Evolutionary conservation across 2,329 filamentous ascomycete genomes (phyloP).

Genomic region (Xylariaceae sp.): DNA sequence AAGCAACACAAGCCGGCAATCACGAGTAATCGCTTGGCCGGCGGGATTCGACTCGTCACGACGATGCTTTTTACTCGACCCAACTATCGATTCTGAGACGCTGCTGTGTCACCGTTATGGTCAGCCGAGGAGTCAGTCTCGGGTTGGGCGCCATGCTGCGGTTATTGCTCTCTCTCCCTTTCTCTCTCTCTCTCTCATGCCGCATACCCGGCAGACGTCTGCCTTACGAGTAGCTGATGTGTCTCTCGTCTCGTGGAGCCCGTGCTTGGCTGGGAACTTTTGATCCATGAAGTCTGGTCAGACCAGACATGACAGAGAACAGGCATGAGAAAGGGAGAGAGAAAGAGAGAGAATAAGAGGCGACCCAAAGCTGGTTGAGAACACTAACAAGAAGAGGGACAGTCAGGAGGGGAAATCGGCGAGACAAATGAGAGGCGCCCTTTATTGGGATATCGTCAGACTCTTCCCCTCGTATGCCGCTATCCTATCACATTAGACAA

Average conservation of each 20-base stretch:
- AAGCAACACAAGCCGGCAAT: slow-evolving; percentile 3
- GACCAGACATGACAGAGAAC: not conserved
- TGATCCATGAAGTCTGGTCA: not conserved
- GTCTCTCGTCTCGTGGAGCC: not conserved
- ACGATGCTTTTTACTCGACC: not conserved
- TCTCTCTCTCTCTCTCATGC: not conserved
- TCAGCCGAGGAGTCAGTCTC: slow-evolving; percentile 1
- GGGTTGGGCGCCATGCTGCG: not conserved
- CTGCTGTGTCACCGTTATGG: slow-evolving; percentile 4
- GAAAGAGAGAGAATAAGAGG: too few species aligned
- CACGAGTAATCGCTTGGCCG: not conserved
- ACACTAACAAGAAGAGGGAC: not conserved
- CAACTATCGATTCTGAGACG: not conserved
- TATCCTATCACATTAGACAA: too few species aligned
- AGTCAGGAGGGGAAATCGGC: not conserved
- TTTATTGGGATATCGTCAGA: not conserved
- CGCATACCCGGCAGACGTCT: not conserved
- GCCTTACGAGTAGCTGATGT: not conserved
- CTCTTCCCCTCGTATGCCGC: too few species aligned
- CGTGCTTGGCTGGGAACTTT: not conserved
- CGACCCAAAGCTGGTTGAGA: not conserved
- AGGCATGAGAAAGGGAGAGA: not conserved
- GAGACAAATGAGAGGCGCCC: not conserved
- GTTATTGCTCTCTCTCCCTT: not conserved
- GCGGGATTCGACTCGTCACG: not conserved